Percentiles rank a stretch among this genome's conserved stretches.
Conservation (phyloP, 495 filamentous ascomycete genomes). For the Penicillium dipodomyicola region DNA sequence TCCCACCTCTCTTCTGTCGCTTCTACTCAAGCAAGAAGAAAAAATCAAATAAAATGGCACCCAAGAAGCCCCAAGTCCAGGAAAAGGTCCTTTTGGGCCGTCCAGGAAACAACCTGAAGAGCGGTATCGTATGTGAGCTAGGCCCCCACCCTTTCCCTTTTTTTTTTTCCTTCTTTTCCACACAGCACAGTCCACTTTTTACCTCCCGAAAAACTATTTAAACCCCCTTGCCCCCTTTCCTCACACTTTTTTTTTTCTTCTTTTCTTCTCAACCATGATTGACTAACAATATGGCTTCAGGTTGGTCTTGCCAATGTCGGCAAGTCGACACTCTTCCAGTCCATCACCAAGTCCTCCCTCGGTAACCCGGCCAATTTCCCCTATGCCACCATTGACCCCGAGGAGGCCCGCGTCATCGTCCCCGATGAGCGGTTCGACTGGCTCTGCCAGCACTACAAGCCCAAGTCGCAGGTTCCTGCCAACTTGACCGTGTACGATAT, state of each 20-base stretch:
- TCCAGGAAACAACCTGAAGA: slow-evolving; percentile 98
- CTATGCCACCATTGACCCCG: slow-evolving; percentile 97
- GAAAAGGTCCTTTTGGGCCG: slow-evolving; percentile 72
- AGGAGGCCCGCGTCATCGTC: slow-evolving; percentile 97
- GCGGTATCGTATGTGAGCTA: slow-evolving; percentile 89
- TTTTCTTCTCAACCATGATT: slow-evolving; percentile 18
- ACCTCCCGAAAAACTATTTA: slow-evolving; percentile 34
- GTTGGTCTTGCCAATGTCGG: slow-evolving; percentile 99
- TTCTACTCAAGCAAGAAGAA: slow-evolving; percentile 48
- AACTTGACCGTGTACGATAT: slow-evolving; percentile 99
- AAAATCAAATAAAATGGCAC: slow-evolving; percentile 52
- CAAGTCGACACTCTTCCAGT: slow-evolving; percentile 99
- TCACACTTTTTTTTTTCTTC: slow-evolving; percentile 19
- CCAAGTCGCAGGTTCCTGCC: slow-evolving; percentile 92
- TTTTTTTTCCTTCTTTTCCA: slow-evolving; percentile 22
- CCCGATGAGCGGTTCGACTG: slow-evolving; percentile 96
- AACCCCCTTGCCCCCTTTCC: slow-evolving; percentile 24
- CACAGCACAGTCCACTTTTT: slow-evolving; percentile 41
- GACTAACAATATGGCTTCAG: slow-evolving; percentile 47
- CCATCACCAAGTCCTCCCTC: slow-evolving; percentile 95
- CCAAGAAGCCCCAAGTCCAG: slow-evolving; percentile 50
- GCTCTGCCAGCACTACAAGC: slow-evolving; percentile 93
- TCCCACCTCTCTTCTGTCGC: slow-evolving; percentile 37
- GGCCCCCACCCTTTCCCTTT: slow-evolving; percentile 40
- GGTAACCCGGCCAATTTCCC: slow-evolving; percentile 99